Evolutionary conservation across 1,284 basidiomycete species (phyloP).

Genomic region (Pseudozyma flocculosa): DNA sequence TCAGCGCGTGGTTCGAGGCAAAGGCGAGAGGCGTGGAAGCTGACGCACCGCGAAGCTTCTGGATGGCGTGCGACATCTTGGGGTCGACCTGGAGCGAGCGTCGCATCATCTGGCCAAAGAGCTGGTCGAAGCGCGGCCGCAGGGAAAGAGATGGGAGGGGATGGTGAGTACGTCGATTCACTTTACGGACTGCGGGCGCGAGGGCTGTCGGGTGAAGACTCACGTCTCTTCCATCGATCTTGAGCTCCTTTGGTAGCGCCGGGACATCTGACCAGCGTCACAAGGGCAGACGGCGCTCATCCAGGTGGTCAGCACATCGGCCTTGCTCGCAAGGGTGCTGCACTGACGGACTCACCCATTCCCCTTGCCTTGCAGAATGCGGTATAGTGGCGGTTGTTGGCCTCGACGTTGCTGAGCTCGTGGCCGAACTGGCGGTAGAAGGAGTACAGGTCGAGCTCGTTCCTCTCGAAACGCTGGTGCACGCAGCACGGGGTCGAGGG

Average conservation of each 20-base stretch:
- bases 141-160: too few species aligned
- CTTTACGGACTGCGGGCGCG: too few species aligned
- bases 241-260: too few species aligned
- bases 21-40: too few species aligned
- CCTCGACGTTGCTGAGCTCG: conserved; percentile 47
- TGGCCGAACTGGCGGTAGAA: conserved; percentile 55
- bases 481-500: background rate
- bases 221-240: too few species aligned
- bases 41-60: conserved; percentile 21
- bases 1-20: background rate
- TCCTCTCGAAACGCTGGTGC: conserved; percentile 49
- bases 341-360: conserved; percentile 13
- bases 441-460: conserved; percentile 49
- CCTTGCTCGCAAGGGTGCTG: too few species aligned
- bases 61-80: conserved; percentile 49
- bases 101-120: conserved; percentile 58
- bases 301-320: too few species aligned
- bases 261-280: too few species aligned
- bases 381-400: conserved; percentile 43
- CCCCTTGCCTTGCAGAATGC: conserved; percentile 44
- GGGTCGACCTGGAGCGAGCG: conserved; percentile 42
- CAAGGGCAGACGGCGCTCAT: too few species aligned
- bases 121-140: conserved; percentile 16
- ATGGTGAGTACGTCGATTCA: too few species aligned
- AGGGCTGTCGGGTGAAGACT: too few species aligned